Evolutionary conservation across 2,329 filamentous ascomycete genomes (phyloP), one percentile per base, ranked within the genome.

Genomic region (Botrytis pseudocinerea): DNA sequence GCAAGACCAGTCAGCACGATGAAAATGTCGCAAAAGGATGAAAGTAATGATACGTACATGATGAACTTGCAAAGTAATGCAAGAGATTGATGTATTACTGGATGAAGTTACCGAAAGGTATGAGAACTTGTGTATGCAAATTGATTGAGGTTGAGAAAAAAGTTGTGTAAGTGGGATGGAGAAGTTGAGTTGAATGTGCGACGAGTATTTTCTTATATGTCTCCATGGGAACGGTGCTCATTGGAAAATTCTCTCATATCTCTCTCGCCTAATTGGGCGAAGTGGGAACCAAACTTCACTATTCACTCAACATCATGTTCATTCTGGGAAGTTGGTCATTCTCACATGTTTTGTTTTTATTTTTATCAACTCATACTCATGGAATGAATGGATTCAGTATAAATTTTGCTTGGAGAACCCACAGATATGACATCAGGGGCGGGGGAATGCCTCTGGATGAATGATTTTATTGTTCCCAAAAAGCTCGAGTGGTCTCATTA

Each of bases 31-130:
- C 65, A 68, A 14, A 57, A 57, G 20, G 35, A 42, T 42, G n/a
- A 42, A 57, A 68, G 25, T 25, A 57, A 57, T 42, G 65, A 61
- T 38, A 70, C 68, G 18, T 61, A 70, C 68, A 46, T 35, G 68
- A 61, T 46, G 54, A 35, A 38, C 22, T 20, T 61, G 66, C 66
- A n/a, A 44, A 35, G n/a, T n/a, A 18, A 69, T 69, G 51, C 66
- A 69, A 69, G 66, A 8, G 22, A 61, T 61, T 60, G 38, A 69
- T 42, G n/a, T 60, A 46, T 38, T 25, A 7, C 42, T 20, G 9
- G 38, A 42, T 25, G 38, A 60, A 42, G 25, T 69, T 44, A 20
- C 25, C 25, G 5, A 35, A 68, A 5, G 48, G 40, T 59, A 46
- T 46, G 54, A 44, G 20, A 20, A 38, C n/a, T 22, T 61, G 51